A percentile compares a stretch with the other conserved stretches of the same genome.
These are phyloP conservation scores for Scortechinia acanthostroma DNA, from an alignment of 2,329 filamentous ascomycete species.

Conservation along the genomic window DNA sequence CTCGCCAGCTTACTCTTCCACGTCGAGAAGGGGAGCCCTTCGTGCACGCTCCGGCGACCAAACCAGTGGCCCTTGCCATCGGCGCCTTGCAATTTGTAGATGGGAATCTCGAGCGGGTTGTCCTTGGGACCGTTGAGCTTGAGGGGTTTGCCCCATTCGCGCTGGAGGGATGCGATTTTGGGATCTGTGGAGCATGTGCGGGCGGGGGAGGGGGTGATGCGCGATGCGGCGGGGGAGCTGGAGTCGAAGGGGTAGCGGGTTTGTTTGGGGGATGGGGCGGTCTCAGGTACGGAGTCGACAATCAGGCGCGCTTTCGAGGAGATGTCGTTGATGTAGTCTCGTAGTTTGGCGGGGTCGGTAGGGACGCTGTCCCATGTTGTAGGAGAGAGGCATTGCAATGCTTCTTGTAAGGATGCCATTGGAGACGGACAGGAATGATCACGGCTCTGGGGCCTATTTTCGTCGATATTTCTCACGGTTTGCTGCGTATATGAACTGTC, in stretches of 20 bases:
- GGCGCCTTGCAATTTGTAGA: not conserved
- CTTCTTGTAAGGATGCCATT: not conserved
- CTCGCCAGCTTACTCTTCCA: not conserved
- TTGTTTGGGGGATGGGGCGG: not conserved
- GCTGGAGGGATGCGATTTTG: not conserved
- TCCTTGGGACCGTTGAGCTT: not conserved
- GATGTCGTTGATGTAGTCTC: not conserved
- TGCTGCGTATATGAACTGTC: no score
- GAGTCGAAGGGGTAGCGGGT: not conserved
- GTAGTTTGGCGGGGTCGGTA: not conserved
- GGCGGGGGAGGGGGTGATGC: not conserved
- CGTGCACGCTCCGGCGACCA: not conserved
- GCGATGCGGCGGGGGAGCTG: no score
- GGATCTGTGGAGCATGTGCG: not conserved
- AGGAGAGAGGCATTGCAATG: not conserved
- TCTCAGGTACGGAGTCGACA: not conserved
- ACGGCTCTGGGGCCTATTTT: no score
- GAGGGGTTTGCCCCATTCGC: not conserved
- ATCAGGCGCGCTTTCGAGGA: not conserved
- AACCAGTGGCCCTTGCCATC: not conserved
- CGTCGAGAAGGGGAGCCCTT: not conserved
- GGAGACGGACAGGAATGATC: no score
- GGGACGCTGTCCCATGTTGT: not conserved
- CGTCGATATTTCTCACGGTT: no score
- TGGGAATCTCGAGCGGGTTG: not conserved